Conservation (phyloP, 306 rosid genomes). For the Casuarina cunninghamiana region DNA sequence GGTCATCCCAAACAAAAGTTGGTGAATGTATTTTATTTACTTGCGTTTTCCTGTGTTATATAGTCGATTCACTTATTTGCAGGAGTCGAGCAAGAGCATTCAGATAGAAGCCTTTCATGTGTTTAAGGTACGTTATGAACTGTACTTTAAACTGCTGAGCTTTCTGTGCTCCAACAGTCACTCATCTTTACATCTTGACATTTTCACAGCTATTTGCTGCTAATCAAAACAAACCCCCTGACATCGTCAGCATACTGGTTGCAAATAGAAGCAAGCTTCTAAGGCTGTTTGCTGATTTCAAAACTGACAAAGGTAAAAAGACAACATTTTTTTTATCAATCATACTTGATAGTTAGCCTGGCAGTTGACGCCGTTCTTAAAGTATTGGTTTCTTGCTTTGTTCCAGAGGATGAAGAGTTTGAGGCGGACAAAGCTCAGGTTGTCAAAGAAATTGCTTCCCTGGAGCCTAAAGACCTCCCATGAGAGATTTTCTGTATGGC, state of each 20-base stretch:
- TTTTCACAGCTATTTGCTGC: slow-evolving; percentile 86
- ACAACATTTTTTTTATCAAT: slow-evolving; percentile 1
- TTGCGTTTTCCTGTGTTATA: slow-evolving; percentile 9
- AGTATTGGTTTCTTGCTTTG: slow-evolving; percentile 19
- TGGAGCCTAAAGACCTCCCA: slow-evolving; percentile 51
- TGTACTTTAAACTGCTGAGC: slow-evolving; percentile 15
- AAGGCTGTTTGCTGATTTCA: slow-evolving; percentile 89
- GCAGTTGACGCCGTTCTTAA: slow-evolving; percentile 21
- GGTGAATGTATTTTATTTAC: slow-evolving; percentile 8
- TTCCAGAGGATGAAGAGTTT: slow-evolving; percentile 88
- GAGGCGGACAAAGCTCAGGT: slow-evolving; percentile 98
- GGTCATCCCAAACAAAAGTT: neutral
- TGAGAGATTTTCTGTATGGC: slow-evolving; percentile 28
- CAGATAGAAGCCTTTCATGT: slow-evolving; percentile 97
- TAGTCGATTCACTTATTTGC: slow-evolving; percentile 30
- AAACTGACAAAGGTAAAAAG: slow-evolving; percentile 73
- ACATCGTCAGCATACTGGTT: slow-evolving; percentile 72
- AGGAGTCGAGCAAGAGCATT: slow-evolving; percentile 98
- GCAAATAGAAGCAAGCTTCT: slow-evolving; percentile 89
- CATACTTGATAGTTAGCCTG: slow-evolving; percentile 14
- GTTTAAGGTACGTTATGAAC: slow-evolving; percentile 66
- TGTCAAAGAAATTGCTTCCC: slow-evolving; percentile 84
- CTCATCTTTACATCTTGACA: slow-evolving; percentile 29
- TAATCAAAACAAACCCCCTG: slow-evolving; percentile 87
- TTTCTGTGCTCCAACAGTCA: slow-evolving; percentile 4